Base-by-base conservation (phyloP, 179 eudicot species). In the Heliamphora pulchella region DNA sequence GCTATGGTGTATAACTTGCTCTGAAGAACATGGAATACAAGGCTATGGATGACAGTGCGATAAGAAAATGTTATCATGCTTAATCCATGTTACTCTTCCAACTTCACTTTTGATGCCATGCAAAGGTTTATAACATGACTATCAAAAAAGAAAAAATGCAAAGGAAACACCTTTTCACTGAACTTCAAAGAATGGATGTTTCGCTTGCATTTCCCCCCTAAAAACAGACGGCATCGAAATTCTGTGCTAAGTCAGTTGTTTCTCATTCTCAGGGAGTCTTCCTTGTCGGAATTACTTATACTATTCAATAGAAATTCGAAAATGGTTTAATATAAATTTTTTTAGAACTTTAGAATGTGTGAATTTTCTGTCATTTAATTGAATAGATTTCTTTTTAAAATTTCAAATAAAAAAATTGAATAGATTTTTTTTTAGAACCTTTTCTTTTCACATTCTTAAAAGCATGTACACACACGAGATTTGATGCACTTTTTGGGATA, bases 1-100 rank as follows among this genome's bases (percentile, higher is more conserved):
- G 99, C 73, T 96, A 94, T 84, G 99, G 99, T 59, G 97, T 96
- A 64, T 98, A 96, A 89, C 99, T 96, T 81, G 99, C 99, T 77
- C 82, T 96, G 89, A 96, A 96, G 88, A 94, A 96, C 88, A 96
- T 96, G 99, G 98, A 96, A 83, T 96, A 96, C 79, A 96, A 96
- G 84, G 99, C 99, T 82, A 96, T 96, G 96, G 99, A 96, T 89
- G 99, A 96, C 83, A 96, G 92, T 83, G 86, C 87, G 51, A 86
- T 94, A 58, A 92, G 87, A 82, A 94, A 94, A 89, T 88, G 99
- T 92, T 76, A 73, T 89, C 13, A 15, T 18, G 63, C 65, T 64
- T 74, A 17, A 63, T n/a, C 51, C 31, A 43, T 78, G 13, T 20
- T 22, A 66, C 10, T 22, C 8, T 78, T 44, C 10, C 46, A 69